These are phyloP conservation scores for Bertia moriformis DNA, from an alignment of 2,329 filamentous ascomycete genomes.

Conservation along the genomic window DNA sequence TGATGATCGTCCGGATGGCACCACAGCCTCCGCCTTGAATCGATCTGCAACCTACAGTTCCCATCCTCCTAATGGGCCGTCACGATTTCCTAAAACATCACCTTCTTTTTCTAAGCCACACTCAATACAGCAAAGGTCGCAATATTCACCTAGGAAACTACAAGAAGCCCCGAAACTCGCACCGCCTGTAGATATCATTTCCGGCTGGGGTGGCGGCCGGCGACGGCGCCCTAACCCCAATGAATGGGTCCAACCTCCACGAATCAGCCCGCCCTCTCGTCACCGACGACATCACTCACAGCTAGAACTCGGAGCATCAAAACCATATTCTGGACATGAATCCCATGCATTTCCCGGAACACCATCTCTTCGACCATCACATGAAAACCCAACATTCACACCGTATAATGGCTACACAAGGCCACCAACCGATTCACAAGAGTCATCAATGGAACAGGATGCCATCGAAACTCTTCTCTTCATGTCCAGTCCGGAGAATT, in stretches of 20 bases:
- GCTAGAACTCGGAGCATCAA: background rate
- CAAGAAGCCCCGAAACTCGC: background rate
- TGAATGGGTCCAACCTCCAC: background rate
- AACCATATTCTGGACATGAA: background rate
- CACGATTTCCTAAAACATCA: no score
- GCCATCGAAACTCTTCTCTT: constrained; percentile 32
- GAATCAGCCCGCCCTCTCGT: background rate
- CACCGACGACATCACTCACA: background rate
- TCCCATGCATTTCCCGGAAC: background rate
- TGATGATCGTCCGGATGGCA: no score
- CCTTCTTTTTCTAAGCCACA: no score
- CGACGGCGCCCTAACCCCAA: background rate
- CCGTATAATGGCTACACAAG: constrained; percentile 4
- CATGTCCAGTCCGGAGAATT: constrained; percentile 31
- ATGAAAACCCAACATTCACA: background rate
- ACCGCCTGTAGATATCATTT: background rate
- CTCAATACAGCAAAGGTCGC: no score
- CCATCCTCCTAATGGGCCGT: no score
- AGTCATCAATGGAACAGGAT: constrained; percentile 28
- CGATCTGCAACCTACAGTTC: no score
- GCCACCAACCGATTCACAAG: constrained; percentile 21
- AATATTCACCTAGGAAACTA: background rate
- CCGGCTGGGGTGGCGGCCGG: background rate
- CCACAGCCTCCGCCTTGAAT: no score
- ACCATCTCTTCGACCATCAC: background rate